A percentile compares a stretch with the other conserved stretches of the same genome.
Evolutionary conservation across 305 asterid genomes (phyloP).

Genomic region (Andrographis paniculata): DNA sequence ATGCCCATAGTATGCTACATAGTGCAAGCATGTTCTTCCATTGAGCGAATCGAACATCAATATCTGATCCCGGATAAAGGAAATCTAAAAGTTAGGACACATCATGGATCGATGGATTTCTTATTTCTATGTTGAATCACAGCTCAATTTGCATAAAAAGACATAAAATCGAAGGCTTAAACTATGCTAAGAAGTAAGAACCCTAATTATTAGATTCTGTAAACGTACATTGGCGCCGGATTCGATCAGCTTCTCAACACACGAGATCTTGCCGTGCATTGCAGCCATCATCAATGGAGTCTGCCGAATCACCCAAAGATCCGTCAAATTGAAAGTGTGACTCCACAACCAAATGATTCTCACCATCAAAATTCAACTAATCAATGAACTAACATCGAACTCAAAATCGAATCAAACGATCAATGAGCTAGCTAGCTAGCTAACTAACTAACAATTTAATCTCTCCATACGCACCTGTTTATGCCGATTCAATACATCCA

Average conservation of each 20-base stretch:
- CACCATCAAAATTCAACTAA: neutral
- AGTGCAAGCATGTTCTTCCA: slow-evolving; percentile 95
- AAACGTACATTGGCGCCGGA: slow-evolving; percentile 84
- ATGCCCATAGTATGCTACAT: slow-evolving; percentile 94
- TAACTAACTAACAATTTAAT: slow-evolving; percentile 1
- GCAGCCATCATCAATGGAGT: slow-evolving; percentile 99
- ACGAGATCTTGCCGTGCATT: slow-evolving; percentile 85
- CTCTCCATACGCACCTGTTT: slow-evolving; percentile 48
- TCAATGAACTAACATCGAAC: neutral
- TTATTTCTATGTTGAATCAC: too few relatives aligned
- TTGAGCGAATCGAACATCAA: slow-evolving; percentile 80
- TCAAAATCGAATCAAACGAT: neutral
- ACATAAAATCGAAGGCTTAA: too few relatives aligned
- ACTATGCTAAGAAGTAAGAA: too few relatives aligned
- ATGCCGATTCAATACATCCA: slow-evolving; percentile 72
- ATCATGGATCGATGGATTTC: too few relatives aligned
- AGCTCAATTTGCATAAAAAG: too few relatives aligned
- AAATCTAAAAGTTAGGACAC: neutral
- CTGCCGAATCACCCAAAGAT: slow-evolving; percentile 30
- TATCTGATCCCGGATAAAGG: slow-evolving; percentile 38
- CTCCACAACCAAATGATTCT: neutral
- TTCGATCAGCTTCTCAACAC: slow-evolving; percentile 72
- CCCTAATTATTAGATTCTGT: neutral
- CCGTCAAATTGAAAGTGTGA: too few relatives aligned
- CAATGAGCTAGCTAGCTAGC: neutral